Percentiles rank a stretch among this genome's conserved stretches.
Conservation (phyloP, 441 rosid genomes). For the Biscutella laevigata region DNA sequence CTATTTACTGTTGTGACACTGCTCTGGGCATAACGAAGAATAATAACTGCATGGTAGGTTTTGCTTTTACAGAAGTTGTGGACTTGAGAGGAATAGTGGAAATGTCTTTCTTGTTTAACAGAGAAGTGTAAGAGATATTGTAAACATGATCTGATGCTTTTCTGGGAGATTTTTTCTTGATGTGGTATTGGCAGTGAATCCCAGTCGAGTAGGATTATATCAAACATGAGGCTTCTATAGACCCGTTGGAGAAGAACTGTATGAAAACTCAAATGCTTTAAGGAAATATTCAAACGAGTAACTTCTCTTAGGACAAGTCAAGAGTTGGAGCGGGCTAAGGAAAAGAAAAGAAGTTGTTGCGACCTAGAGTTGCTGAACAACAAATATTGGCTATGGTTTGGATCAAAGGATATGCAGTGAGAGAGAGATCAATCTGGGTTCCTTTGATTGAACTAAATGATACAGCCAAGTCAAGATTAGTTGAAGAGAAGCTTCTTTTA, state of each 20-base stretch:
- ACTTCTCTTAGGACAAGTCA: slow-evolving; percentile 7
- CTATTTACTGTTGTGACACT: slow-evolving; percentile 58
- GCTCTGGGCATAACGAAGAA: slow-evolving; percentile 41
- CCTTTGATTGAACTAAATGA: not conserved
- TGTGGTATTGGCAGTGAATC: too few species aligned
- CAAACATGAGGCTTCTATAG: too few species aligned
- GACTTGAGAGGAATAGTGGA: not conserved
- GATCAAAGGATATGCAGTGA: too few species aligned
- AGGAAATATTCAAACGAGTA: not conserved
- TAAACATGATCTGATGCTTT: too few species aligned
- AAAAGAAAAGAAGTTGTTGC: not conserved
- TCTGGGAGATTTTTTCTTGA: too few species aligned
- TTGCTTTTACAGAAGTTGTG: not conserved
- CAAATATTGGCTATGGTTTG: too few species aligned
- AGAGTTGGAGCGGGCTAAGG: not conserved
- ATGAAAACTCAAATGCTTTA: slow-evolving; percentile 3
- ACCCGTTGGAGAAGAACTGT: not conserved
- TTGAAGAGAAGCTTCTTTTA: too few species aligned
- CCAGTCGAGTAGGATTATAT: too few species aligned
- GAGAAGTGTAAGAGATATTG: not conserved
- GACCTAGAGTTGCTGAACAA: not conserved
- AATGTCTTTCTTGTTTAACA: not conserved
- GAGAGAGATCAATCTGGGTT: not conserved
- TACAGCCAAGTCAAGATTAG: slow-evolving; percentile 2
- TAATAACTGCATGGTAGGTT: slow-evolving; percentile 2